These are phyloP conservation scores for Stagonosporopsis cucurbitacearum DNA, from an alignment of 2,329 filamentous ascomycete species.

Conservation along the genomic window DNA sequence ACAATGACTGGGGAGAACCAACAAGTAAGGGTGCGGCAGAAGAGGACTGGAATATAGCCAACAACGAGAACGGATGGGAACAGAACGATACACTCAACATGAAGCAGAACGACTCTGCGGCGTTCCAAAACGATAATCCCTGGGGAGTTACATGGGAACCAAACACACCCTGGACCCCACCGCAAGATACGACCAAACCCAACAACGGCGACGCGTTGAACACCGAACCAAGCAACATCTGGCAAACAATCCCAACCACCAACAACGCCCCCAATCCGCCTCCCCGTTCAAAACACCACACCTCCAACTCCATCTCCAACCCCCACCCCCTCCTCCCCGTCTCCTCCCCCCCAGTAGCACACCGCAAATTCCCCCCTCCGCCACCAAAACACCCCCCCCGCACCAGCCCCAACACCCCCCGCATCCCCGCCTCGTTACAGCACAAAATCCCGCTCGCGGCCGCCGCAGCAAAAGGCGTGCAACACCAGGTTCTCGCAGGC, in stretches of 20 bases:
- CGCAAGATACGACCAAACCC: background rate
- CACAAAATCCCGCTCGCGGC: background rate
- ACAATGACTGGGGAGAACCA: background rate
- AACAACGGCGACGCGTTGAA: background rate
- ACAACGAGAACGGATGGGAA: background rate
- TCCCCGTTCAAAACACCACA: constrained; percentile 10
- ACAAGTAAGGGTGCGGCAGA: no score
- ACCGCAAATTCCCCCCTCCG: constrained; percentile 38
- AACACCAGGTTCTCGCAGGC: constrained; percentile 5
- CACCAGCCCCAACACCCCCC: background rate
- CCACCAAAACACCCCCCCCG: background rate
- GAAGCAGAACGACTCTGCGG: background rate
- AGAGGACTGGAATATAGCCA: background rate
- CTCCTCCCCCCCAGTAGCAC: constrained; percentile 27
- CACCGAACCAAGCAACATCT: no score
- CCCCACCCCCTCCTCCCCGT: constrained; percentile 14
- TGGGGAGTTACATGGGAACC: background rate
- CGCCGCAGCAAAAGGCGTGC: background rate
- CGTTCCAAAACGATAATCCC: background rate
- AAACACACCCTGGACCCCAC: background rate
- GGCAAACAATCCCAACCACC: no score
- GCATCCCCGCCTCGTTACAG: background rate
- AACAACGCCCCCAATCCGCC: background rate
- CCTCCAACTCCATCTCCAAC: constrained; percentile 16
- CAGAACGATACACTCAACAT: no score